Base-by-base conservation (phyloP, 2,329 filamentous ascomycete genomes). In the Botrytis pseudocinerea region DNA sequence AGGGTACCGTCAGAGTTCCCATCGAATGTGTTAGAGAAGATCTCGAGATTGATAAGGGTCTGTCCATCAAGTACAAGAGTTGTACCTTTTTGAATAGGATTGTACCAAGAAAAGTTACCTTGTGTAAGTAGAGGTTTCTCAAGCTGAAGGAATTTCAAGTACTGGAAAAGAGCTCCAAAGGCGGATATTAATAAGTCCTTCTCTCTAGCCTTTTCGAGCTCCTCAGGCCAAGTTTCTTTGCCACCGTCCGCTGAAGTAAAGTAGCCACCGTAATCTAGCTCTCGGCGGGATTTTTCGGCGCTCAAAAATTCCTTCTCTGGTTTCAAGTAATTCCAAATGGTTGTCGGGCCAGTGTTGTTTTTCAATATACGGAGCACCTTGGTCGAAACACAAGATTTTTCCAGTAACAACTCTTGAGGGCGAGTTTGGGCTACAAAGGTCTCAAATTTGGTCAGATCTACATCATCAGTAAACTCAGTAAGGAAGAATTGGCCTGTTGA, bases 11-110 rank as follows among this genome's bases (percentile, higher is more conserved):
- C 92, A 0, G 87, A 81, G 22, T 93, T 90, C 12, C 95, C 95
- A 80, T 98, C 95, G 76, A 92, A 94, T 0, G 92, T 95, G 82
- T 99, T 99, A 78, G 94, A 89, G 78, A 99, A 99, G 8, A 99
- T 89, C 81, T 99, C 96, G n/a, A 99, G 90, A 79, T 99, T 99
- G 85, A 97, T 97, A 78, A 99, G 86, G 35, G 95, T 98, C 81
- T 99, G 96, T 0, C 96, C 96, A 78, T 99, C 96, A 1, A 99
- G 87, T 16, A 99, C 92, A 62, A 99, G 85, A 44, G 93, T 98
- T 20, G 94, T 94, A 1, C 90, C 87, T 80, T 98, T 97, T 79
- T 90, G 89, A 69, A 99, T 98, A 0, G 96, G 96, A 80, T 92
- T 94, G 82, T 99, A 99, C 87, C 90, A 92, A 70, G 90, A 89